Evolutionary conservation across 257 asterid species (phyloP), one percentile per base, ranked within the genome.

Genomic region (Catharanthus roseus): DNA sequence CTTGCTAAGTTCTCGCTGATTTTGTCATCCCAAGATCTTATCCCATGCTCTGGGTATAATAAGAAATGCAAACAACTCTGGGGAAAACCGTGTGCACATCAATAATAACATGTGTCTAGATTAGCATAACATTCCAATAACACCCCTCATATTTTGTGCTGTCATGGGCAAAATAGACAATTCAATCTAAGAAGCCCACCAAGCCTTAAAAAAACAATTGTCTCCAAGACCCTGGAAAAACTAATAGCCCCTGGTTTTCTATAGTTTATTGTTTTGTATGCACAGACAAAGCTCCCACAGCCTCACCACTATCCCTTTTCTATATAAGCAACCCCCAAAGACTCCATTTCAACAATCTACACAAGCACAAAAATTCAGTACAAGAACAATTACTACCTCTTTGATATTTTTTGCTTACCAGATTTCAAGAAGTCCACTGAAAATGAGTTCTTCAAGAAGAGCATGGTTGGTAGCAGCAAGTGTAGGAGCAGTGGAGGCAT

Each of bases 401-500:
- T n/a, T n/a, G n/a, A n/a, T n/a, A n/a, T 9, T 4, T 51, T n/a
- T n/a, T 51, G 21, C 28, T 7, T 51, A 51, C 6, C 0, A 51
- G 58, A 21, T 19, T 7, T 21, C 28, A 51, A 51, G n/a, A 51
- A 15, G 15, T 41, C 4, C 53, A 28, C 19, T 39, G 41, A 74
- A 74, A 65, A 79, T 79, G 82, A 67, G 77, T 71, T 65, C 79
- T 62, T 65, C 47, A 3, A 18, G 65, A 34, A 78, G 79, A 68
- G 74, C 77, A 0, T 78, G 77, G 79, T 58, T 78, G 4, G 77
- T 68, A 28, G 82, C 79, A 44, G 77, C 69, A 0, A 78, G 68
- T 71, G 79, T 78, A 2, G 77, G 79, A 23, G 71, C 79, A 56
- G 68, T 78, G 41, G 74, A 70, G 38, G 82, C 77, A 6, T 29